These are phyloP conservation scores for Limnanthes douglasii DNA, from an alignment of 345 rosid species.

Conservation along the genomic window DNA sequence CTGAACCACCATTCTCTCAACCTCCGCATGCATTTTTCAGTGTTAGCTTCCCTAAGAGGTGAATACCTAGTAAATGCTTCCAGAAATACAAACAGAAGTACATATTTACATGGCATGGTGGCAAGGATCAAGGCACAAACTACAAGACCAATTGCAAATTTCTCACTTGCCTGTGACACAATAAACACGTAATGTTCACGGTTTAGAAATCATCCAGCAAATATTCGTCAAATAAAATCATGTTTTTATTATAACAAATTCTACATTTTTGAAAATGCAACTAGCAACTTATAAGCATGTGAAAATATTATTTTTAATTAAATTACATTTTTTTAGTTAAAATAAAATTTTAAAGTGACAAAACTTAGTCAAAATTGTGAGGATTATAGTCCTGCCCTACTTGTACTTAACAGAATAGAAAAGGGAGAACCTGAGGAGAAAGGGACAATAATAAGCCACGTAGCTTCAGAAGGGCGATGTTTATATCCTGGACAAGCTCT, in stretches of 20 bases:
- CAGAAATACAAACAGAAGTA: slow-evolving; percentile 29
- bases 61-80: slow-evolving; percentile 81
- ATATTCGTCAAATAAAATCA: too few relatives aligned
- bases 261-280: background rate
- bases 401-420: too few relatives aligned
- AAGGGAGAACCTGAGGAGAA: slow-evolving; percentile 54
- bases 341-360: too few relatives aligned
- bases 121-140: slow-evolving; percentile 28
- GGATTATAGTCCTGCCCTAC: too few relatives aligned
- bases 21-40: slow-evolving; percentile 64
- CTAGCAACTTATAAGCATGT: background rate
- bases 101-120: slow-evolving; percentile 45
- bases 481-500: slow-evolving; percentile 71
- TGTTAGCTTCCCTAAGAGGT: slow-evolving; percentile 51
- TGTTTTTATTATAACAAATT: too few relatives aligned
- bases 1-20: slow-evolving; percentile 98
- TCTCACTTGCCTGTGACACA: slow-evolving; percentile 61
- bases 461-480: slow-evolving; percentile 67
- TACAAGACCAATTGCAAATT: slow-evolving; percentile 41
- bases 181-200: too few relatives aligned
- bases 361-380: too few relatives aligned
- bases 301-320: too few relatives aligned
- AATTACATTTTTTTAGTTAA: too few relatives aligned
- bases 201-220: too few relatives aligned
- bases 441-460: slow-evolving; percentile 60